A percentile compares a stretch with the other conserved stretches of the same genome.
Evolutionary conservation across 805 yeast species (phyloP).

Genomic region (Metschnikowia koreensis): DNA sequence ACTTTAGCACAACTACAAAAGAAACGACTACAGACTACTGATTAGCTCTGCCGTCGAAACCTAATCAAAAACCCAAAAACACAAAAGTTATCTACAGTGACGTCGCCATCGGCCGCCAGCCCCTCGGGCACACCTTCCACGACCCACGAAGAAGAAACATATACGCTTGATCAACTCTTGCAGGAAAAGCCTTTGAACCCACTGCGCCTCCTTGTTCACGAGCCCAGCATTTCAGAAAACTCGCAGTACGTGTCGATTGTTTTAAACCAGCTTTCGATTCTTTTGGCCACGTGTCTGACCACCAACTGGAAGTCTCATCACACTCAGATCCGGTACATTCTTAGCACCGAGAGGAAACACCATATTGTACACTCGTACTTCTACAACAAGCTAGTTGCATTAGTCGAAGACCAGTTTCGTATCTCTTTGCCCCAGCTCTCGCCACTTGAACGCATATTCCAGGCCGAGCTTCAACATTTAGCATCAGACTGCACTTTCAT

Average conservation of each 20-base stretch:
- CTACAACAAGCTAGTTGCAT: conserved; percentile 14
- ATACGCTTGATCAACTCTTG: conserved; percentile 6
- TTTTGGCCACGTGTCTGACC: conserved; percentile 44
- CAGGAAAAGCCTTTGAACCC: conserved; percentile 12
- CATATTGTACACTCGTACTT: conserved; percentile 11
- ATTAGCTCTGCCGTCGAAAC: conserved; percentile 31
- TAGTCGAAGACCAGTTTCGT: conserved; percentile 8
- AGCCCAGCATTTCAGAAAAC: conserved; percentile 23
- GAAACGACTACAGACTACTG: conserved; percentile 34
- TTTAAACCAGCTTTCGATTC: conserved; percentile 52
- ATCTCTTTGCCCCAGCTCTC: conserved; percentile 10
- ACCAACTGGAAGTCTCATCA: conserved; percentile 39
- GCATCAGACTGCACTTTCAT: conserved; percentile 27
- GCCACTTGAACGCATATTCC: conserved; percentile 27
- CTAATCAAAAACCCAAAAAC: not conserved
- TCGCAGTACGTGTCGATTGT: conserved; percentile 33
- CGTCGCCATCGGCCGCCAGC: conserved; percentile 32
- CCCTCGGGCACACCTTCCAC: conserved; percentile 37
- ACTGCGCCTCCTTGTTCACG: conserved; percentile 5
- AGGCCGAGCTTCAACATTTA: conserved; percentile 25
- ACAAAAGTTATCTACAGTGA: conserved; percentile 26
- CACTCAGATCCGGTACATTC: conserved; percentile 48
- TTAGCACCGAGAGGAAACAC: conserved; percentile 20
- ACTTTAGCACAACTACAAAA: not conserved
- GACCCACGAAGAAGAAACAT: conserved; percentile 6